Evolutionary conservation across 768 basidiomycete species (phyloP).

Genomic region (Tephrocybe sp.): DNA sequence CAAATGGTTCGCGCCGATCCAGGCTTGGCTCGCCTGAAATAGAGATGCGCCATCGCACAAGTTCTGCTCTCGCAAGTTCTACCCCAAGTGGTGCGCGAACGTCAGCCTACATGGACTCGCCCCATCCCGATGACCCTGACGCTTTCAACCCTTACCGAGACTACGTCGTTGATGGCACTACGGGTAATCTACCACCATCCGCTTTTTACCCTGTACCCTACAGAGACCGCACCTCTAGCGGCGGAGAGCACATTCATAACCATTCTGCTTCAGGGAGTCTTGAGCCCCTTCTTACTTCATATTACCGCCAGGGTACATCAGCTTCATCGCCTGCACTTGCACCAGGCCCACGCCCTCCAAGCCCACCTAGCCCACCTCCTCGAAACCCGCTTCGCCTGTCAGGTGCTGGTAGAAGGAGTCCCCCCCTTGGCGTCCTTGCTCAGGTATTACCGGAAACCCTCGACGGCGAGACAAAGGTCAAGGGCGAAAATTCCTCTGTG

Average conservation of each 20-base stretch:
- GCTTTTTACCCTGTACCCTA: constrained; percentile 27
- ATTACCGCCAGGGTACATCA: constrained; percentile 24
- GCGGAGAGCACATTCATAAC: constrained; percentile 24
- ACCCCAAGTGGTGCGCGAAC: constrained; percentile 28
- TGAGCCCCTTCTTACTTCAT: constrained; percentile 56
- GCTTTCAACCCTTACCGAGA: constrained; percentile 56
- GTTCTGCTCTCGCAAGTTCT: constrained; percentile 31
- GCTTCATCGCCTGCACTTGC: constrained; percentile 21
- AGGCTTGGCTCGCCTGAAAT: constrained; percentile 28
- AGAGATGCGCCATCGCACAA: constrained; percentile 42
- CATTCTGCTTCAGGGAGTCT: constrained; percentile 54
- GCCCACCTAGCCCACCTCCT: constrained; percentile 27
- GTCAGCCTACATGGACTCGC: constrained; percentile 36
- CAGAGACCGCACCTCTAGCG: constrained; percentile 31
- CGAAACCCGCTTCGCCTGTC: constrained; percentile 30
- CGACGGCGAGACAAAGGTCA: constrained; percentile 15
- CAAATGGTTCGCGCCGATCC: constrained; percentile 20
- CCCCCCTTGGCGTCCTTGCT: constrained; percentile 10
- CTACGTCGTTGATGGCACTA: constrained; percentile 30
- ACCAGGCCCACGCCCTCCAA: constrained; percentile 22
- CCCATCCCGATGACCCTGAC: constrained; percentile 32
- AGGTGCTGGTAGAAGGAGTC: constrained; percentile 18
- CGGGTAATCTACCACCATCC: constrained; percentile 39
- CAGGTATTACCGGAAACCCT: constrained; percentile 12
- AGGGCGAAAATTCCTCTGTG: constrained; percentile 27